Evolutionary conservation across 2,329 filamentous ascomycete genomes (phyloP).

Genomic region (Bisporella sp.): DNA sequence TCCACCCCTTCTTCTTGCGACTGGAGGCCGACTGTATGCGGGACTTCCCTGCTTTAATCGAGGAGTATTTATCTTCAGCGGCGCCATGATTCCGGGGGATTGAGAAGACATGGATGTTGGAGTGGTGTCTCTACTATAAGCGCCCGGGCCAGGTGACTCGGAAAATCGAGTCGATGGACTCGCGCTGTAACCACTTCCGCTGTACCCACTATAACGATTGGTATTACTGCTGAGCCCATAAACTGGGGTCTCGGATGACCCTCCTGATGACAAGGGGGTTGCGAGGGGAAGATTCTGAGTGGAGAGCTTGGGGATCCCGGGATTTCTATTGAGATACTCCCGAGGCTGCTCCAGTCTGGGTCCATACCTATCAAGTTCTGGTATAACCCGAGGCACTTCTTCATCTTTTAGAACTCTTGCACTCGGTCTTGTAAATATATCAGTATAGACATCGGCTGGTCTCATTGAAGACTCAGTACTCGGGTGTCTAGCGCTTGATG

Average conservation of each 20-base stretch:
- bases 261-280: conserved; percentile 55
- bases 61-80: conserved; percentile 32
- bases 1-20: conserved; percentile 50
- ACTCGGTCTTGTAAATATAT: conserved; percentile 32
- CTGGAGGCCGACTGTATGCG: conserved; percentile 48
- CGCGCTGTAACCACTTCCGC: conserved; percentile 49
- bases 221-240: conserved; percentile 36
- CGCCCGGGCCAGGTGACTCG: conserved; percentile 60
- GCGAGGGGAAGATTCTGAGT: conserved; percentile 62
- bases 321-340: conserved; percentile 24
- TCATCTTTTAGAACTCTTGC: conserved; percentile 12
- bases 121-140: conserved; percentile 71
- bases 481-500: conserved; percentile 12
- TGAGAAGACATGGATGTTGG: conserved; percentile 73
- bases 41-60: conserved; percentile 47
- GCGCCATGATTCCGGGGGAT: conserved; percentile 54
- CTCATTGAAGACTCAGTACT: conserved; percentile 17
- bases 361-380: conserved; percentile 56
- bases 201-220: conserved; percentile 28
- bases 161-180: conserved; percentile 73
- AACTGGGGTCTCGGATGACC: neutral
- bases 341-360: conserved; percentile 34
- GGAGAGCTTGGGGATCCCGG: conserved; percentile 47
- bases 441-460: conserved; percentile 27
- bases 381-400: conserved; percentile 35